A percentile compares a stretch with the other conserved stretches of the same genome.
Conservation (phyloP, 2,329 filamentous ascomycete species). For the Neofusicoccum ribis region DNA sequence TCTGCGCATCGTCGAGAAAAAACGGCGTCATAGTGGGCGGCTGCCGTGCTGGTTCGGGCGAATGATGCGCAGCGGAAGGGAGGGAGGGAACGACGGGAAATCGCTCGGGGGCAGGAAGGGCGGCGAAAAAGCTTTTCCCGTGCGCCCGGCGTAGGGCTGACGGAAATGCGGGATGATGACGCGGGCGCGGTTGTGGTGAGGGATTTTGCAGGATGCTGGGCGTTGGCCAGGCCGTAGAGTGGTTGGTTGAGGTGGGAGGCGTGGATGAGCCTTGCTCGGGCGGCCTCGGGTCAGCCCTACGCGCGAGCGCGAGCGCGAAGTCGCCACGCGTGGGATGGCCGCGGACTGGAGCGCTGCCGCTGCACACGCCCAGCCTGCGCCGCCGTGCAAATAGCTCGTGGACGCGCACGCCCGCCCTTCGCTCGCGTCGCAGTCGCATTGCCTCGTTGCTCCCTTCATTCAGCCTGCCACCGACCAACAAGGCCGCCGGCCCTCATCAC, state of each 20-base stretch:
- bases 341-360: not conserved
- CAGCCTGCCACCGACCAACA: not conserved
- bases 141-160: conserved; percentile 1
- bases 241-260: not conserved
- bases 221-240: not conserved
- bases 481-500: not conserved
- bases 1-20: not conserved
- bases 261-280: not conserved
- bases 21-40: not conserved
- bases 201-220: not conserved
- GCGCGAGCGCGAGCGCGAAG: not conserved
- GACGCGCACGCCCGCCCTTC: too few species aligned
- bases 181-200: not conserved
- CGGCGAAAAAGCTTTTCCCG: not conserved
- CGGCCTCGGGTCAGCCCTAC: conserved; percentile 13
- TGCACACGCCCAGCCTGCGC: not conserved
- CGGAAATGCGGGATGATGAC: conserved; percentile 10
- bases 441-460: not conserved
- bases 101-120: not conserved
- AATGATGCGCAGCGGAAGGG: conserved; percentile 6
- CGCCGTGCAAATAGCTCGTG: not conserved
- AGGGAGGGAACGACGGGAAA: not conserved
- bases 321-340: conserved; percentile 6
- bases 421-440: not conserved
- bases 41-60: not conserved